These are phyloP conservation scores for Phytophthora sojae DNA, from an alignment of 352 stramenopile genomes.

Conservation along the genomic window DNA sequence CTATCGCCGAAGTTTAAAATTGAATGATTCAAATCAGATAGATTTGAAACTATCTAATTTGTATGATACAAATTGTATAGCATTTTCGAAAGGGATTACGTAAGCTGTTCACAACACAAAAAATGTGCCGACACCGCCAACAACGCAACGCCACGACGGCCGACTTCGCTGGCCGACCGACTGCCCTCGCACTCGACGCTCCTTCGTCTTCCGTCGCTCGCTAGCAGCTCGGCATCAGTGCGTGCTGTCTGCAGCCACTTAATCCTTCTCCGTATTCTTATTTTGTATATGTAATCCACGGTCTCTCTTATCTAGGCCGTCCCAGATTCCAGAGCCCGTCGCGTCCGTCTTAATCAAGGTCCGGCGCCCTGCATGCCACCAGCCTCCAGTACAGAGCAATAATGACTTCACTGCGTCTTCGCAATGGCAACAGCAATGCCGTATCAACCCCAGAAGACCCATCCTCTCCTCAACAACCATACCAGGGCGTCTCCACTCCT, in stretches of 20 bases:
- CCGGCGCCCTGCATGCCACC: background rate
- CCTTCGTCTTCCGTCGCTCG: background rate
- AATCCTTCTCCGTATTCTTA: background rate
- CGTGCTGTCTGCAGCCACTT: background rate
- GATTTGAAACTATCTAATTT: background rate
- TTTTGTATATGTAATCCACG: background rate
- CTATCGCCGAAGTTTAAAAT: background rate
- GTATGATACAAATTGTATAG: too few relatives aligned
- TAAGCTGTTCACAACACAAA: background rate
- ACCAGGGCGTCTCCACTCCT: background rate
- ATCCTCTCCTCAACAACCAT: background rate
- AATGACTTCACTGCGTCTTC: background rate
- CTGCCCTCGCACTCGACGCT: background rate
- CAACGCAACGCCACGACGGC: background rate
- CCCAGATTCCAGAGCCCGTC: background rate
- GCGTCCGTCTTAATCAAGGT: too few relatives aligned
- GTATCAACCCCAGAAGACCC: background rate
- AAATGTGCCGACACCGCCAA: background rate
- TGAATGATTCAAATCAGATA: background rate
- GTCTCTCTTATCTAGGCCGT: background rate
- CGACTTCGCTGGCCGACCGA: background rate
- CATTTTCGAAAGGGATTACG: background rate
- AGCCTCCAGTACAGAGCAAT: background rate
- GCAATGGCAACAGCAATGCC: background rate
- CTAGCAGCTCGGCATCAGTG: background rate